Base-by-base conservation (phyloP, 805 yeast species). In the Starmera quercuum region DNA sequence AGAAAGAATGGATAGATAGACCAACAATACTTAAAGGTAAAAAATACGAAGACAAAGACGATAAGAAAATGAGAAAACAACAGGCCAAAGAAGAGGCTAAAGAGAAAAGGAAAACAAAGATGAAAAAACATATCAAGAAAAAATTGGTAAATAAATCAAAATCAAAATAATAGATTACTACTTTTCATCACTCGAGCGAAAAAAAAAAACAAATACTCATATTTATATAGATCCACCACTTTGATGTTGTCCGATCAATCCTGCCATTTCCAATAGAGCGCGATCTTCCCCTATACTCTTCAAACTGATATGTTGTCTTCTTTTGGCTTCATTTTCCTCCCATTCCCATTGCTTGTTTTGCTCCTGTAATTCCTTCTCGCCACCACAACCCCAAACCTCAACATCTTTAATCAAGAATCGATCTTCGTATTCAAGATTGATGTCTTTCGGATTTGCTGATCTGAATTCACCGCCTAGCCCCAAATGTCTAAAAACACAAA, bases 311-410 rank as follows among this genome's bases (percentile, higher is more conserved):
- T 73, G 66, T 46, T 80, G 82, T 33, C 97, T 65, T 24, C 86
- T 78, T 45, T 76, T 71, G 0, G 95, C 95, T 52, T 86, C 95
- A 31, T 75, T 65, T 49, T 80, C 82, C 51, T 90, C 97, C 96
- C 96, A 87, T 46, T 80, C 87, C 92, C 95, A 83, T 39, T 72
- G 71, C 46, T 72, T 74, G 30, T 69, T 63, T 57, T 88, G 96
- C 40, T 81, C 88, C 20, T 71, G 79, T 30, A 87, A 59, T 44
- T 85, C 95, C 39, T 78, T 74, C 8, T 72, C 75, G 7, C 84
- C 75, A 1, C 97, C 97, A 37, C 86, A 72, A 0, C 97, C 97
- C 88, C 92, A 83, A 0, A 87, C 95, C 51, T 88, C 96, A 18
- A 88, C 60, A 42, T 82, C 88, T 5, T 78, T 73, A 7, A 90